phyloP scores from a whole-genome alignment of 2,329 filamentous ascomycete species.

The Aspergillus sp. region DNA sequence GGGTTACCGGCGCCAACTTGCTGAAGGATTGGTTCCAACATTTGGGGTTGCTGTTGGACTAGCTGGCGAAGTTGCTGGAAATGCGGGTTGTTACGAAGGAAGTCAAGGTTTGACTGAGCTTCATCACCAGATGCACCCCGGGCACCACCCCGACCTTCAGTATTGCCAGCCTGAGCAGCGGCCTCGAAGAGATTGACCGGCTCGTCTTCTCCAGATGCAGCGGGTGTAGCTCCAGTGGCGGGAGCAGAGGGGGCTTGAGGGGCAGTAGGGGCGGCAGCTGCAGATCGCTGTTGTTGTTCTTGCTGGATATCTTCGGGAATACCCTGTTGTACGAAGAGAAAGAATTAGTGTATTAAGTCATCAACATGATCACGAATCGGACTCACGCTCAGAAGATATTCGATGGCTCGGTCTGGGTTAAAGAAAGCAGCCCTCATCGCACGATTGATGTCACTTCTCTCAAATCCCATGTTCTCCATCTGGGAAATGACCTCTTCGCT shows the following conservation, averaged over 20 bases:
- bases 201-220: constrained; percentile 52
- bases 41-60: constrained; percentile 95
- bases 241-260: constrained; percentile 37
- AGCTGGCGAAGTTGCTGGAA: constrained; percentile 97
- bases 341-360: constrained; percentile 3
- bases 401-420: constrained; percentile 95
- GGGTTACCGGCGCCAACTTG: constrained; percentile 95
- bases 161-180: constrained; percentile 70
- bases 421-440: constrained; percentile 96
- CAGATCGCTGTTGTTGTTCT: constrained; percentile 60
- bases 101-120: constrained; percentile 79
- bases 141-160: constrained; percentile 38
- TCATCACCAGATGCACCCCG: constrained; percentile 50
- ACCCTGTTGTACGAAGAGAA: constrained; percentile 55
- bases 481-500: constrained; percentile 79
- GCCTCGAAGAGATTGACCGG: constrained; percentile 89
- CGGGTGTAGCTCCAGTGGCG: constrained; percentile 31
- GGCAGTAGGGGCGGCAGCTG: constrained; percentile 47
- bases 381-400: constrained; percentile 85
- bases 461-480: constrained; percentile 98
- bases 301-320: constrained; percentile 83
- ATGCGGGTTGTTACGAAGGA: constrained; percentile 90
- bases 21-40: constrained; percentile 97
- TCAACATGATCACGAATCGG: neutral
- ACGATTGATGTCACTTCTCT: constrained; percentile 80